phyloP scores from a whole-genome alignment of 148 eudicot species.

The Amaranthus palmeri region DNA sequence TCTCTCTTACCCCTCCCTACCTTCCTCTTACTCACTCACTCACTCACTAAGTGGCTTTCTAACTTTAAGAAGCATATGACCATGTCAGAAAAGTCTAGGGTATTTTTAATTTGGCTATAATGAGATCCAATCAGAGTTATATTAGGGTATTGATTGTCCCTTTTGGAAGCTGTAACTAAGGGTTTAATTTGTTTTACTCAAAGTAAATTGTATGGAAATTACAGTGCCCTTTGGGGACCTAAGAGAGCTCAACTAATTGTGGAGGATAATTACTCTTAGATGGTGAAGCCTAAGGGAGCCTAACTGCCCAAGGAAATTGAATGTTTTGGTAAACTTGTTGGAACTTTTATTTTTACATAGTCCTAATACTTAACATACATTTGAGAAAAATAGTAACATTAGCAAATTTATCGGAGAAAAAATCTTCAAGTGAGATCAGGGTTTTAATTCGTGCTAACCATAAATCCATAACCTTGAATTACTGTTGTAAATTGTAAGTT shows the following conservation, averaged over 20 bases:
- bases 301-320: neutral
- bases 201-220: neutral
- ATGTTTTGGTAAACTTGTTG: too few species aligned
- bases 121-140: constrained; percentile 42
- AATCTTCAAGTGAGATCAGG: too few species aligned
- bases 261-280: neutral
- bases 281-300: neutral
- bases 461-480: too few species aligned
- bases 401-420: too few species aligned
- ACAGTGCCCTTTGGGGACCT: neutral
- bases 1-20: constrained; percentile 18
- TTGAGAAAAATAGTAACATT: too few species aligned
- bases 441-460: too few species aligned
- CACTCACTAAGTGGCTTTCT: constrained; percentile 15
- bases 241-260: neutral
- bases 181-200: neutral
- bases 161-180: constrained; percentile 23
- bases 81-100: constrained; percentile 38
- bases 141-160: constrained; percentile 33
- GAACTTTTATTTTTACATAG: too few species aligned
- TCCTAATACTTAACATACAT: too few species aligned
- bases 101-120: constrained; percentile 31
- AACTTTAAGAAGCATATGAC: constrained; percentile 49
- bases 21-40: neutral
- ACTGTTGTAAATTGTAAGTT: too few species aligned